phyloP scores from a whole-genome alignment of 2,329 filamentous ascomycete species.

The Pseudogymnoascus sp. region DNA sequence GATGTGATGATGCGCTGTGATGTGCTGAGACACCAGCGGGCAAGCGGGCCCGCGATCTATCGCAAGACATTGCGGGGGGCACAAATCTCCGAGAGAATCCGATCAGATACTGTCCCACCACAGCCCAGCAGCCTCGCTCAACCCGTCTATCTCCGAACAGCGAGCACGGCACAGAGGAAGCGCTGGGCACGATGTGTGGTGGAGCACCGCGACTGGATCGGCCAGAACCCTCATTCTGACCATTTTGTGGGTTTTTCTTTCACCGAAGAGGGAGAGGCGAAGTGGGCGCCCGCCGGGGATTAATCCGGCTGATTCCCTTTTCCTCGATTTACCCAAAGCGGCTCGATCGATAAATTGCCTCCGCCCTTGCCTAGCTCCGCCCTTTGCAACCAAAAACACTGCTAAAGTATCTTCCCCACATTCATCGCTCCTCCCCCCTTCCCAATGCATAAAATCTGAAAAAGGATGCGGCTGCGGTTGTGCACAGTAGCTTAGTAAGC shows the following conservation, averaged over 20 bases:
- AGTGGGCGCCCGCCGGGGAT: background rate
- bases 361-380: background rate
- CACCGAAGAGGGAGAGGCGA: background rate
- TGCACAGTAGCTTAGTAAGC: background rate
- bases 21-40: background rate
- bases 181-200: background rate
- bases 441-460: background rate
- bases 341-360: background rate
- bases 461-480: background rate
- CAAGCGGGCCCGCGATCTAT: background rate
- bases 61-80: background rate
- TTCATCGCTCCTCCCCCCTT: background rate
- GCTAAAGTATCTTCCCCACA: background rate
- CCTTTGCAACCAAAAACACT: background rate
- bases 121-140: background rate
- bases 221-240: background rate
- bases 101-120: background rate
- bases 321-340: background rate
- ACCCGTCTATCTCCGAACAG: background rate
- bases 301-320: background rate
- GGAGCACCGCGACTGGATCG: background rate
- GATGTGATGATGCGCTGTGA: background rate
- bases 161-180: background rate
- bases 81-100: background rate
- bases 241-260: background rate